Conservation (phyloP, 805 yeast species). For the Saccharomycopsis selenospora region DNA sequence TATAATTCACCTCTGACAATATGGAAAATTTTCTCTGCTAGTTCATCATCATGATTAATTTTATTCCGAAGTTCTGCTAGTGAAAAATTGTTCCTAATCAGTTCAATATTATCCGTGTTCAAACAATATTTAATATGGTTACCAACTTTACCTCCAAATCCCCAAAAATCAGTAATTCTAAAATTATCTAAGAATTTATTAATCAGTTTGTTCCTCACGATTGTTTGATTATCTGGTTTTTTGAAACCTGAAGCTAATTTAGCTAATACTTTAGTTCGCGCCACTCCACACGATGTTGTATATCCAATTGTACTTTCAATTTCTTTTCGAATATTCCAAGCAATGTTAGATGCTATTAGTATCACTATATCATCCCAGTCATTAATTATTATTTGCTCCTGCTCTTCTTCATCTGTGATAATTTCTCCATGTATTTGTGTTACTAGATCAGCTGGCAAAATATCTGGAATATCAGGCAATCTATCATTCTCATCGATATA, state of each 20-base stretch:
- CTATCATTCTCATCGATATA: slow-evolving; percentile 18
- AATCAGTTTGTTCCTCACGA: slow-evolving; percentile 46
- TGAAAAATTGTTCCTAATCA: slow-evolving; percentile 44
- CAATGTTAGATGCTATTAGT: slow-evolving; percentile 56
- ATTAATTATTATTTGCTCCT: slow-evolving; percentile 23
- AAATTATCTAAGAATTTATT: slow-evolving; percentile 50
- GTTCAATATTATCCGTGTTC: slow-evolving; percentile 38
- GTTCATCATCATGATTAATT: slow-evolving; percentile 35
- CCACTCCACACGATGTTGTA: slow-evolving; percentile 86
- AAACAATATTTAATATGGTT: slow-evolving; percentile 44
- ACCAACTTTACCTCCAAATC: slow-evolving; percentile 88
- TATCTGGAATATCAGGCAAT: slow-evolving; percentile 41
- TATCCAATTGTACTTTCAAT: slow-evolving; percentile 57
- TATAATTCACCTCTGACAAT: slow-evolving; percentile 57
- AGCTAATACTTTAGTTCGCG: slow-evolving; percentile 68
- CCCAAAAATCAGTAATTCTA: slow-evolving; percentile 71
- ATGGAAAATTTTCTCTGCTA: slow-evolving; percentile 50
- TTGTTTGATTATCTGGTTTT: slow-evolving; percentile 84
- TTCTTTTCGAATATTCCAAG: slow-evolving; percentile 44
- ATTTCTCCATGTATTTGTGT: slow-evolving; percentile 21
- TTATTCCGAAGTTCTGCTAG: slow-evolving; percentile 31
- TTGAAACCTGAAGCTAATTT: slow-evolving; percentile 79
- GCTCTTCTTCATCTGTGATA: slow-evolving; percentile 16
- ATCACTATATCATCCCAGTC: slow-evolving; percentile 83
- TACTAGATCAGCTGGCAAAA: slow-evolving; percentile 28